Base-by-base conservation (phyloP, 495 filamentous ascomycete species). In the Staphylotrichum tortipilum region DNA sequence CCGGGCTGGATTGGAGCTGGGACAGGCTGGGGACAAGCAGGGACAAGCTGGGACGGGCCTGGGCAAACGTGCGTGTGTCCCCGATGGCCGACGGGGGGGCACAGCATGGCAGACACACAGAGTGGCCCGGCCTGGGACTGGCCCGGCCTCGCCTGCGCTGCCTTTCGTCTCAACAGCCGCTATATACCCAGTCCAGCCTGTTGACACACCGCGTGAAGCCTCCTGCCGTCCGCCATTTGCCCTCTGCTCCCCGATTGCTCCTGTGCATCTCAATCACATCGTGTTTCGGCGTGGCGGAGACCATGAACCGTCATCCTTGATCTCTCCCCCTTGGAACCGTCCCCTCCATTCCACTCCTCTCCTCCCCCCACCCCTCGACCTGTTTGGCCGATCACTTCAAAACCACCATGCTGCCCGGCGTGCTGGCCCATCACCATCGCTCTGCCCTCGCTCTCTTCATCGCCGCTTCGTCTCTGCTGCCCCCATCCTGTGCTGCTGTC, bases 121-220 rank as follows among this genome's bases (percentile, higher is more conserved):
- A n/a, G n/a, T n/a, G n/a, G n/a, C n/a, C n/a, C n/a, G n/a, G n/a
- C 52, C 26, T 53, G 49, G 50, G 45, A 49, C 58, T 57, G 58
- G 39, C 49, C 49, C 60, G 47, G 61, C 45, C 52, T 54, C 52
- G 31, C 41, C 44, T 47, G 35, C 28, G 49, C 56, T 61, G 62
- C 55, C 54, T 51, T 57, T 60, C 64, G 69, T 73, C 56, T 73
- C 72, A 74, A 66, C 71, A 74, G 68, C 69, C 71, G 71, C 73
- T 76, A 74, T 74, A 76, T 76, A 74, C 71, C 65, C 68, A 57
- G 61, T 57, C 57, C 9, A 18, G 11, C 31, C 47, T 23, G 10
- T 50, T 43, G 47, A 21, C 47, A 50, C 52, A 29, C 53, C 19
- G 53, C 47, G 22, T 37, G 21, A 35, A 53, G 47, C 51, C 55